A percentile compares a stretch with the other conserved stretches of the same genome.
These are phyloP conservation scores for Penicillium soppii DNA, from an alignment of 495 filamentous ascomycete genomes.

Conservation along the genomic window DNA sequence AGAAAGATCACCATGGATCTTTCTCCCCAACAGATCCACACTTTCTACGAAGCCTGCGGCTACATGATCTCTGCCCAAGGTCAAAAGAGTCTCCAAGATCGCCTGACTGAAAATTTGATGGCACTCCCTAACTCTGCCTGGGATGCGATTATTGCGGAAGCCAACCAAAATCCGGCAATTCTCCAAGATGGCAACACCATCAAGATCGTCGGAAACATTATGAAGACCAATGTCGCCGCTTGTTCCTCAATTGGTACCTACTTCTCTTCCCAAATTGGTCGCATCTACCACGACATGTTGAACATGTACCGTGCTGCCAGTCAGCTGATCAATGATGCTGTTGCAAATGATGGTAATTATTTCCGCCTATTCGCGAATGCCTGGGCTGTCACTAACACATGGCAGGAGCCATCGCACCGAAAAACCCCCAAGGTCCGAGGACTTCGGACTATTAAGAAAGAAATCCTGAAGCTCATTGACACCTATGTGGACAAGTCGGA, in stretches of 20 bases:
- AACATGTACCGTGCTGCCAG: conserved; percentile 98
- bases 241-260: conserved; percentile 94
- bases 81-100: conserved; percentile 85
- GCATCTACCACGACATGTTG: conserved; percentile 97
- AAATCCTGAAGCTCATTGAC: conserved; percentile 97
- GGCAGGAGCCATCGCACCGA: conserved; percentile 86
- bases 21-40: conserved; percentile 95
- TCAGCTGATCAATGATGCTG: conserved; percentile 87
- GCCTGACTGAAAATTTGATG: conserved; percentile 92
- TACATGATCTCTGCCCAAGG: conserved; percentile 99
- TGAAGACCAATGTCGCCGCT: conserved; percentile 99
- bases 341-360: conserved; percentile 75
- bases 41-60: conserved; percentile 98
- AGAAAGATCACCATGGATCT: conserved; percentile 93
- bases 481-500: conserved; percentile 97
- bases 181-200: conserved; percentile 92
- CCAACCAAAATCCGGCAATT: conserved; percentile 75
- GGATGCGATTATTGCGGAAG: conserved; percentile 87
- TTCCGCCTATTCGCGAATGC: background rate
- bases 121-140: conserved; percentile 87
- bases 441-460: conserved; percentile 97
- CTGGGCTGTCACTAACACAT: conserved; percentile 19
- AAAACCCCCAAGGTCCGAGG: conserved; percentile 95
- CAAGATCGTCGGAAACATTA: conserved; percentile 98
- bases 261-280: conserved; percentile 98